Base-by-base conservation (phyloP, 495 filamentous ascomycete species). In the Schizothecium vesticola region DNA sequence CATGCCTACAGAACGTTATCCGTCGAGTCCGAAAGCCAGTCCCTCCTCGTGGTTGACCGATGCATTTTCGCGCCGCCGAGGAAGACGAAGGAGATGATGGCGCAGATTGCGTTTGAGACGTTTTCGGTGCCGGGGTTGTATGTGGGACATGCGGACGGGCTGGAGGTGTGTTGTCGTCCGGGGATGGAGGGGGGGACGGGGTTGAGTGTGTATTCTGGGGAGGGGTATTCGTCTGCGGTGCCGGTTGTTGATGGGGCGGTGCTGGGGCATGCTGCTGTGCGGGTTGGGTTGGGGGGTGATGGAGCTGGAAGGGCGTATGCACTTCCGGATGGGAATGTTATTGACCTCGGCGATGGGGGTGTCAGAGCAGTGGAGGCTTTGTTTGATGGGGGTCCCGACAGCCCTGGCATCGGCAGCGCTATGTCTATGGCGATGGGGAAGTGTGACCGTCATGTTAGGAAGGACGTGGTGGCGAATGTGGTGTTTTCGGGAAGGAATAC, bases 261-360 rank as follows among this genome's bases (percentile, higher is more conserved):
- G 16, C 4, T 51, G 36, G 36, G 36, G 16, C 36, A 51, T 51
- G 36, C 36, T 0, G 36, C 36, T 6, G 36, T 19, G 36, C 16
- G 36, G 36, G 36, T 51, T 19, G 3, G 1, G 29, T 3, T 33
- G 29, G 29, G 29, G 10, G 29, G 4, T 13, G 21, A 10, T 0
- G 28, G 7, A 3, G 12, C 43, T 81, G 3, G 95, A 98, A 90
- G 97, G 97, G 89, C 95, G 55, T 99, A 98, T 83, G 94, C 97
- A 83, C 93, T 99, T 86, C 95, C 95, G 73, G 95, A 98, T 75
- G 95, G 95, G 71, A 96, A 98, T 85, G 94, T 98, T 82, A 98
- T 99, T 86, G 97, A 94, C 81, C 97, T 97, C 81, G 95, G 96
- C 73, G 97, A 97, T 86, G 95, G 97, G 87, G 92, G 96, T 77